Evolutionary conservation across 2,329 filamentous ascomycete species (phyloP).

Genomic region (Phialophora expanda): DNA sequence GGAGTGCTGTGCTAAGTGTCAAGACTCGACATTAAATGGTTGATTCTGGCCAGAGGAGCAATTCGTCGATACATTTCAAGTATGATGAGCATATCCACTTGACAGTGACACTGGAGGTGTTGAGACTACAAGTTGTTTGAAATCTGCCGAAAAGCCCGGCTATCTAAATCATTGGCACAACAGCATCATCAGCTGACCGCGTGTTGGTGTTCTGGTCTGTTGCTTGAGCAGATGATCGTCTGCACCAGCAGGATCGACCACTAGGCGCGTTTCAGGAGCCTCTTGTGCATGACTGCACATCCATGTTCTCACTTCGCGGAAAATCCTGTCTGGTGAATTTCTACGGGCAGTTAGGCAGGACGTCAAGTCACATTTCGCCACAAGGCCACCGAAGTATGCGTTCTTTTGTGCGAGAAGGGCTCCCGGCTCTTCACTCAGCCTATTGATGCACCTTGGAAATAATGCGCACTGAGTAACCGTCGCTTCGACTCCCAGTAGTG

Average conservation of each 20-base stretch:
- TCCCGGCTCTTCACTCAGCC: conserved; percentile 1
- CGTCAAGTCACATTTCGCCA: background rate
- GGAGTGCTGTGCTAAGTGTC: no score
- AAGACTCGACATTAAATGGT: conserved; percentile 10
- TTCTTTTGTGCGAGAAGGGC: background rate
- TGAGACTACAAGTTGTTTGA: background rate
- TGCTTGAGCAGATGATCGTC: conserved; percentile 9
- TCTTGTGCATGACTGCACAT: conserved; percentile 4
- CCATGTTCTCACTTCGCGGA: background rate
- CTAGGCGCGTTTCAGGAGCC: conserved; percentile 28
- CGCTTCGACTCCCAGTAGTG: conserved; percentile 22
- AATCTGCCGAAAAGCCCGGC: background rate
- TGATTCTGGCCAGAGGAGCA: background rate
- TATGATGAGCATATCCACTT: background rate
- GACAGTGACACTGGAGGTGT: background rate
- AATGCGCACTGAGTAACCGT: conserved; percentile 27
- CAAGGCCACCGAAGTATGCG: background rate
- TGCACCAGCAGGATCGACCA: conserved; percentile 24
- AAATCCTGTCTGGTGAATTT: conserved; percentile 15
- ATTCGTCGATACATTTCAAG: conserved; percentile 2
- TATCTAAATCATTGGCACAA: background rate
- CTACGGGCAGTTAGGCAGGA: background rate
- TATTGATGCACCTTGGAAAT: conserved; percentile 20
- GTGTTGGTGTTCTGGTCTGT: conserved; percentile 4
- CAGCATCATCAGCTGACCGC: conserved; percentile 5